These are phyloP conservation scores for Leucocoprinus leucothites DNA, from an alignment of 768 basidiomycete species.

Conservation along the genomic window DNA sequence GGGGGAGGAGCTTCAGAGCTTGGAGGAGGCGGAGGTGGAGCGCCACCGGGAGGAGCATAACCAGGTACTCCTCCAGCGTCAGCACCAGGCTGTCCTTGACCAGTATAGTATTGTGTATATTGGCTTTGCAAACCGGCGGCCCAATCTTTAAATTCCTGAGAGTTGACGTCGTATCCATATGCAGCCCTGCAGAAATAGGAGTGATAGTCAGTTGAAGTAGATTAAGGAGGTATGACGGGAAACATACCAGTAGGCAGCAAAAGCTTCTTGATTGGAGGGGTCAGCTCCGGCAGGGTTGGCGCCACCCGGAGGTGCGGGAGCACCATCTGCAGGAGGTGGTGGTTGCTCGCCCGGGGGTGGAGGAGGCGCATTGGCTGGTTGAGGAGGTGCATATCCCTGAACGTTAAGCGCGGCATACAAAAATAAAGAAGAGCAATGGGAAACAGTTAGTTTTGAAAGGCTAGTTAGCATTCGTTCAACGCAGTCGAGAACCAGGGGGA, in stretches of 20 bases:
- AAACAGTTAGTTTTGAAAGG: background rate
- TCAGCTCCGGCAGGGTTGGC: conserved; percentile 30
- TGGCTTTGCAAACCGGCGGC: conserved; percentile 59
- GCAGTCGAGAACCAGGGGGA: background rate
- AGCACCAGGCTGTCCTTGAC: background rate
- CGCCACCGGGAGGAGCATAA: conserved; percentile 2
- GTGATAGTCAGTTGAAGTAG: background rate
- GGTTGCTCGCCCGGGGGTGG: conserved; percentile 44
- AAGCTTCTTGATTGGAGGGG: conserved; percentile 34
- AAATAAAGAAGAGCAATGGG: background rate
- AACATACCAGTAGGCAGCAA: conserved; percentile 46
- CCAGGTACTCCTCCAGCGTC: background rate
- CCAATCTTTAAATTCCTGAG: conserved; percentile 73
- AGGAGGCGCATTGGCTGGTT: conserved; percentile 42
- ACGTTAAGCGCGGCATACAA: conserved; percentile 32
- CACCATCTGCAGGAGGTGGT: conserved; percentile 32
- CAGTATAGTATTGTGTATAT: conserved; percentile 58
- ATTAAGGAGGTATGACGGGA: conserved; percentile 17
- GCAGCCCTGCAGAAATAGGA: conserved; percentile 48
- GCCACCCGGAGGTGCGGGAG: conserved; percentile 47
- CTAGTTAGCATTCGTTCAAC: conserved; percentile 4
- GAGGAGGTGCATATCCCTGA: conserved; percentile 37
- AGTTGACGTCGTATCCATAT: conserved; percentile 78
- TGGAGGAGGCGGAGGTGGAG: background rate
- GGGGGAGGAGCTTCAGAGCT: conserved; percentile 1